Conservation (phyloP, 1,139 yeast species). For the Hanseniaspora sp. region DNA sequence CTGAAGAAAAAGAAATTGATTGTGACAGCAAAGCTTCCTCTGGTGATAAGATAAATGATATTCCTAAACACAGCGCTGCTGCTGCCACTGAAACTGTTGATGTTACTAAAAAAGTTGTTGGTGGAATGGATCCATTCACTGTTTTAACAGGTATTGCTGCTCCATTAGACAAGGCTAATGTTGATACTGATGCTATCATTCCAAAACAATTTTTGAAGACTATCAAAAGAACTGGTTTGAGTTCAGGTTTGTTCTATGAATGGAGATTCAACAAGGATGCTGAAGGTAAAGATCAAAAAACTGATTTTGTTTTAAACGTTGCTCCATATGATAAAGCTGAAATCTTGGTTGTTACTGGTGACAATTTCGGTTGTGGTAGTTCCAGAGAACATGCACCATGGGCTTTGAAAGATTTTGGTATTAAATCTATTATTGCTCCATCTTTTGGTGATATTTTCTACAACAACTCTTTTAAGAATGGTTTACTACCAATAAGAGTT, state of each 20-base stretch:
- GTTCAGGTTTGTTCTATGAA: slow-evolving; percentile 80
- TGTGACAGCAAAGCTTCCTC: slow-evolving; percentile 28
- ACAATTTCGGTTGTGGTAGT: slow-evolving; percentile 97
- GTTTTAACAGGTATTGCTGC: slow-evolving; percentile 80
- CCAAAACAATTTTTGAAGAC: slow-evolving; percentile 97
- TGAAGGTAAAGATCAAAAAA: slow-evolving; percentile 64
- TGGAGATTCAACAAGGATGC: slow-evolving; percentile 61
- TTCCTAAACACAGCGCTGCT: slow-evolving; percentile 37
- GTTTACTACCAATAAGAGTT: slow-evolving; percentile 79
- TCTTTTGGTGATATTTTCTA: slow-evolving; percentile 96
- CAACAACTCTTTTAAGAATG: slow-evolving; percentile 93
- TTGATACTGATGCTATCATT: slow-evolving; percentile 95
- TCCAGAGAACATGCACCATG: slow-evolving; percentile 99
- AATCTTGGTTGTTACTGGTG: slow-evolving; percentile 84
- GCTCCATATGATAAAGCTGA: slow-evolving; percentile 71
- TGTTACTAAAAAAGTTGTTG: slow-evolving; percentile 26
- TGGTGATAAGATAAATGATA: slow-evolving; percentile 44
- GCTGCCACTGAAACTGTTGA: slow-evolving; percentile 29
- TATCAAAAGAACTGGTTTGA: slow-evolving; percentile 90
- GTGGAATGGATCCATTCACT: slow-evolving; percentile 66
- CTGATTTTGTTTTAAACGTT: slow-evolving; percentile 80
- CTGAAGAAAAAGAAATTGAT: slow-evolving; percentile 46
- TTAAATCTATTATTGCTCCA: slow-evolving; percentile 90
- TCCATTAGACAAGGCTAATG: slow-evolving; percentile 85
- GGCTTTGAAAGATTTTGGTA: slow-evolving; percentile 97